phyloP scores from a whole-genome alignment of 768 basidiomycete genomes.

The Xerocomus potaroensis region DNA sequence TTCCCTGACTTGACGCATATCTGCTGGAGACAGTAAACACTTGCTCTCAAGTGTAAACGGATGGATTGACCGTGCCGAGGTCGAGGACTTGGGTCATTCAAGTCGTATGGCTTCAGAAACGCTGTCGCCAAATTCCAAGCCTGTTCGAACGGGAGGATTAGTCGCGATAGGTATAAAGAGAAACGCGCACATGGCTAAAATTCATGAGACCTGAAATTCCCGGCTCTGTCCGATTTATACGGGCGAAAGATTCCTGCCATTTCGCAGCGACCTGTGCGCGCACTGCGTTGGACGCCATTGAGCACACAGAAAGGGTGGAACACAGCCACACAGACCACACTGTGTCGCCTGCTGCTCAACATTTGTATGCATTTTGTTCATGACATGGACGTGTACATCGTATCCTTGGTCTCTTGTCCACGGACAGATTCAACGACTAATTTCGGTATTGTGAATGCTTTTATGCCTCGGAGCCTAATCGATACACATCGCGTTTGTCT shows the following conservation, averaged over 20 bases:
- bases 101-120: slow-evolving; percentile 53
- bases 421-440: no score
- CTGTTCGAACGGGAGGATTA: slow-evolving; percentile 31
- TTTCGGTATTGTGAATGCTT: no score
- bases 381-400: no score
- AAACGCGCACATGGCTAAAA: slow-evolving; percentile 52
- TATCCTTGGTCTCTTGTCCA: no score
- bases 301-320: background rate
- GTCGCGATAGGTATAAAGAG: background rate
- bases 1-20: slow-evolving; percentile 45
- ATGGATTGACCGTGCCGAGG: slow-evolving; percentile 26
- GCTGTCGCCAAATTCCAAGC: slow-evolving; percentile 56
- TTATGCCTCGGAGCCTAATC: background rate
- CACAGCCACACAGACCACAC: slow-evolving; percentile 29
- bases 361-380: no score
- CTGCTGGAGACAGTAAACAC: slow-evolving; percentile 26
- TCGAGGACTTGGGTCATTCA: slow-evolving; percentile 35
- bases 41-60: background rate
- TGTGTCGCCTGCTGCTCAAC: no score
- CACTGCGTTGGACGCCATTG: slow-evolving; percentile 60
- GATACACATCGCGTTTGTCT: no score
- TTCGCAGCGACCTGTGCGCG: slow-evolving; percentile 61
- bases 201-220: slow-evolving; percentile 62
- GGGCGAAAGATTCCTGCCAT: slow-evolving; percentile 68
- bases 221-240: slow-evolving; percentile 52